Conservation (phyloP, 371 early-diverging fungal genomes). For the Apophysomyces sp. region DNA sequence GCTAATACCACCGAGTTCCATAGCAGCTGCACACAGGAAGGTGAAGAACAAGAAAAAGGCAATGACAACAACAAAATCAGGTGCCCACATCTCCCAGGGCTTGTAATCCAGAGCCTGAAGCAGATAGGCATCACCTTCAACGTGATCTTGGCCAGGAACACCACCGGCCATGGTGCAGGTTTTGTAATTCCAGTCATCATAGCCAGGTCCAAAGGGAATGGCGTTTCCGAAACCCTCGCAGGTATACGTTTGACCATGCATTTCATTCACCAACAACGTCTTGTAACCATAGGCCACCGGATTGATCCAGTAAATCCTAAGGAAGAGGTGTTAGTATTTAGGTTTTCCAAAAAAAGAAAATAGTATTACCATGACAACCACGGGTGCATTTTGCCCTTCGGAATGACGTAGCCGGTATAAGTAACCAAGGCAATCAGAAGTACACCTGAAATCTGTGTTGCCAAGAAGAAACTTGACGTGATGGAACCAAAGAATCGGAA, state of each 20-base stretch:
- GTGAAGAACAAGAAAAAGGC: constrained; percentile 45
- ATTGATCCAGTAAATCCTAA: constrained; percentile 49
- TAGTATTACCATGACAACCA: constrained; percentile 51
- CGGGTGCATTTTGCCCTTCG: constrained; percentile 32
- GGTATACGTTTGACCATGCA: constrained; percentile 34
- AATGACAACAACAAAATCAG: constrained; percentile 46
- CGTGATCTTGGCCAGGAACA: constrained; percentile 38
- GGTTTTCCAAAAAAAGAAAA: background rate
- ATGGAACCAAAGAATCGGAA: constrained; percentile 55
- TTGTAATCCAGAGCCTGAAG: constrained; percentile 14
- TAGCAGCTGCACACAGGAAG: constrained; percentile 27
- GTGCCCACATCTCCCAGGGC: constrained; percentile 43
- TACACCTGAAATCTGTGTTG: constrained; percentile 48
- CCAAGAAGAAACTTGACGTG: constrained; percentile 48
- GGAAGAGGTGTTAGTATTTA: too few relatives aligned
- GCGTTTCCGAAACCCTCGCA: constrained; percentile 41
- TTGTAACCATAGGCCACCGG: constrained; percentile 65
- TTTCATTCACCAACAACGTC: constrained; percentile 64
- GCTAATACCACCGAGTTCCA: constrained; percentile 39
- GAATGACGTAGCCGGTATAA: constrained; percentile 53
- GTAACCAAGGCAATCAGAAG: constrained; percentile 47
- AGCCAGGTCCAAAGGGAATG: constrained; percentile 40
- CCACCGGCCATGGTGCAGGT: constrained; percentile 55
- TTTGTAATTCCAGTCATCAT: constrained; percentile 46
- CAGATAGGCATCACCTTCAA: constrained; percentile 55